These are phyloP conservation scores for Hanseniaspora uvarum DNA, from an alignment of 1,139 yeast genomes.

Conservation along the genomic window DNA sequence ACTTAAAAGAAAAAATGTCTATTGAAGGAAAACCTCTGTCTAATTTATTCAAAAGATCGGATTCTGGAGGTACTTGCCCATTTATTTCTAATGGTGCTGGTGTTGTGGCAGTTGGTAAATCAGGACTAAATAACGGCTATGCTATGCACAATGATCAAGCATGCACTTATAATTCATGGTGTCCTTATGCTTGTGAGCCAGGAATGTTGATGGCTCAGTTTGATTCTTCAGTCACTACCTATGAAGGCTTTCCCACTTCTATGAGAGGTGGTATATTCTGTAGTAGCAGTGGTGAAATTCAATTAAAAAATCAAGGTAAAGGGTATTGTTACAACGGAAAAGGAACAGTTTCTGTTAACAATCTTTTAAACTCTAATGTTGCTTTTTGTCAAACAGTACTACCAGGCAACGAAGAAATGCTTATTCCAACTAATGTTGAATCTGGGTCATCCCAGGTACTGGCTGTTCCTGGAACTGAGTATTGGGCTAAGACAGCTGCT, in stretches of 20 bases:
- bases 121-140: conserved; percentile 66
- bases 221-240: conserved; percentile 52
- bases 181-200: conserved; percentile 83
- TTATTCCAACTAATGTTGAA: conserved; percentile 64
- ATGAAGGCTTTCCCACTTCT: conserved; percentile 52
- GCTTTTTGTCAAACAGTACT: conserved; percentile 88
- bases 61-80: conserved; percentile 39
- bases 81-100: conserved; percentile 54
- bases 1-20: conserved; percentile 18
- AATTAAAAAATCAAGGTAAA: conserved; percentile 49
- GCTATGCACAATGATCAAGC: conserved; percentile 71
- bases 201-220: conserved; percentile 74
- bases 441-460: conserved; percentile 41
- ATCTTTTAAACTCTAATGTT: conserved; percentile 45
- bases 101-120: conserved; percentile 54
- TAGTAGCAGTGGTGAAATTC: conserved; percentile 54
- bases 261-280: conserved; percentile 76
- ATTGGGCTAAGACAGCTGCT: conserved; percentile 69
- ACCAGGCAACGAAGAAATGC: conserved; percentile 90
- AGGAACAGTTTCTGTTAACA: conserved; percentile 56
- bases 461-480: conserved; percentile 76
- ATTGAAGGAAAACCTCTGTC: conserved; percentile 26
- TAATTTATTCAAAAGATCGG: conserved; percentile 27
- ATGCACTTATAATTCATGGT: conserved; percentile 64
- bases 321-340: conserved; percentile 67